Conservation (phyloP, 2,329 filamentous ascomycete genomes). For the Arthrobotrys sinensis region DNA sequence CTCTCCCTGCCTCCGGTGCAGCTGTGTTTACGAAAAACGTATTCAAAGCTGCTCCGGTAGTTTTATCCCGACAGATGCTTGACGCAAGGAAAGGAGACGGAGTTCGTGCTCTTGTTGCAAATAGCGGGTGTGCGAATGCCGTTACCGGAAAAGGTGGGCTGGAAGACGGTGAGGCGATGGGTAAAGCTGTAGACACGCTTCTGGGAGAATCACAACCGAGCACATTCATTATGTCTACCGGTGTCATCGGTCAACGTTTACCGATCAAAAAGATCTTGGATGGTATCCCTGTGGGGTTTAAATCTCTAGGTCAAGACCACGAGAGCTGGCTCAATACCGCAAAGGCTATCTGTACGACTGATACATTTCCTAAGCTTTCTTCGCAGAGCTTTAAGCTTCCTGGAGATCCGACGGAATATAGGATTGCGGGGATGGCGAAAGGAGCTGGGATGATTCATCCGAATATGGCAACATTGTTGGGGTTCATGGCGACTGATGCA, state of each 20-base stretch:
- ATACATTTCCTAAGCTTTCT: constrained; percentile 96
- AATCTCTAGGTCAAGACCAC: constrained; percentile 80
- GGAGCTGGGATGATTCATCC: constrained; percentile 99
- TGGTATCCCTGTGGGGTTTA: constrained; percentile 83
- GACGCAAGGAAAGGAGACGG: constrained; percentile 77
- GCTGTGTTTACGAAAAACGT: constrained; percentile 98
- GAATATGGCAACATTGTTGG: constrained; percentile 97
- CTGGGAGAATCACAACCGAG: constrained; percentile 71
- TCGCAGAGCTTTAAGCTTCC: constrained; percentile 88
- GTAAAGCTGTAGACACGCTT: constrained; percentile 78
- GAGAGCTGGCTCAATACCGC: constrained; percentile 89
- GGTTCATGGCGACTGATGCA: constrained; percentile 91
- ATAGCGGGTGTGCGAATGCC: constrained; percentile 96
- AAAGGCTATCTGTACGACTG: constrained; percentile 95
- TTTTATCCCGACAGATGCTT: constrained; percentile 82
- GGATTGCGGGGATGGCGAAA: constrained; percentile 95
- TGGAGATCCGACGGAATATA: constrained; percentile 83
- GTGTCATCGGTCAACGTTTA: constrained; percentile 94
- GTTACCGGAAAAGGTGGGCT: constrained; percentile 92
- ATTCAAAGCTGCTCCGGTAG: constrained; percentile 96
- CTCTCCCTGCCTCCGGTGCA: constrained; percentile 85
- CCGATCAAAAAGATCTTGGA: constrained; percentile 91
- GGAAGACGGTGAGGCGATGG: constrained; percentile 90
- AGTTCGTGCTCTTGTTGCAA: constrained; percentile 87
- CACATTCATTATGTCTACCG: constrained; percentile 98